Conservation (phyloP, 2,329 filamentous ascomycete genomes). For the Fusarium sulawesiense region DNA sequence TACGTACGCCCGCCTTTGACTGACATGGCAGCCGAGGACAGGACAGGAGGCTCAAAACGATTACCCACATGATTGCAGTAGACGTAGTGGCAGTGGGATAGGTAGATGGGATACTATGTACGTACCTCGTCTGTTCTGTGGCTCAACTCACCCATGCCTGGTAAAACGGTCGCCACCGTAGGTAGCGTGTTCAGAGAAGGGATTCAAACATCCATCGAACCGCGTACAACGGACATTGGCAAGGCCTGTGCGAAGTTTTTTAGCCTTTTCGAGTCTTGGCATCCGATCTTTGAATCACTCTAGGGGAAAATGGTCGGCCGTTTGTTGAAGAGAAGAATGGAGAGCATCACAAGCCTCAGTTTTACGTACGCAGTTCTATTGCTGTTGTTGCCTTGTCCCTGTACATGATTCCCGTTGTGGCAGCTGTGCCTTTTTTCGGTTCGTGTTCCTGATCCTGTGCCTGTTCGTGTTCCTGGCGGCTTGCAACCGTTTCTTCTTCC, state of each 20-base stretch:
- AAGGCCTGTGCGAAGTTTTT: conserved; percentile 36
- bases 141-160: conserved; percentile 36
- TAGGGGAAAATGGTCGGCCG: conserved; percentile 10
- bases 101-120: neutral
- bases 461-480: conserved; percentile 13
- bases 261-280: conserved; percentile 40
- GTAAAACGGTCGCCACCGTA: conserved; percentile 45
- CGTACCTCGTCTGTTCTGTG: conserved; percentile 8
- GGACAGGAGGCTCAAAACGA: conserved; percentile 28
- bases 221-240: conserved; percentile 25
- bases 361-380: neutral
- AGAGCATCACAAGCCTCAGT: neutral
- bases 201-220: conserved; percentile 23
- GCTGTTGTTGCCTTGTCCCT: conserved; percentile 2
- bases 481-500: conserved; percentile 13
- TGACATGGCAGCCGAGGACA: neutral
- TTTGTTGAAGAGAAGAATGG: conserved; percentile 10
- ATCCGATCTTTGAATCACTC: conserved; percentile 39
- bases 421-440: conserved; percentile 4
- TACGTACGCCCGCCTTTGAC: neutral
- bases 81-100: too few relatives aligned
- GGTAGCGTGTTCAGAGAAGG: conserved; percentile 41
- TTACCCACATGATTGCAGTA: conserved; percentile 16
- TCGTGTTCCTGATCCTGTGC: neutral
- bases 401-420: neutral